Base-by-base conservation (phyloP, 257 asterid species). In the Solanum tacnaense region DNA sequence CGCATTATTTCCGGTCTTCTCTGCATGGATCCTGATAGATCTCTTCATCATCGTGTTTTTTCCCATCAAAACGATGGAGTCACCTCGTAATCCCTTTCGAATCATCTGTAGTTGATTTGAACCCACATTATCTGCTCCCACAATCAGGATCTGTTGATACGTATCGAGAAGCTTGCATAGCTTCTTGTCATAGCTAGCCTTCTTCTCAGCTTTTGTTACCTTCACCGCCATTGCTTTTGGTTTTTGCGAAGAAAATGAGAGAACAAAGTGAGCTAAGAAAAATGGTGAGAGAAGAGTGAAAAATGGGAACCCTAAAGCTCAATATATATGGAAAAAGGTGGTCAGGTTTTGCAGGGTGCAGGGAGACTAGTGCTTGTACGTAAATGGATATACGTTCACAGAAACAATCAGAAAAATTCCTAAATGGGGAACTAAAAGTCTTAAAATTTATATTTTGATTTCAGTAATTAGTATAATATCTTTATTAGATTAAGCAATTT, bases 41-140 rank as follows among this genome's bases (percentile, higher is more conserved):
- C 92, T 84, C 86, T 90, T 90, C 91, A 90, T 90, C 92, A 90
- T 88, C 46, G 92, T 90, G 29, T 90, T 90, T 75, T 90, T 90
- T 1, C 92, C 92, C 92, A 90, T 90, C 70, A 90, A 67, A 60
- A 90, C 83, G 6, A 90, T 9, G 52, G 92, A 90, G 35, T 90
- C 92, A 25, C 92, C 91, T 23, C 92, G 89, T 3, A 90, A 87
- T 1, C 92, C 92, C 18, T 29, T 32, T 9, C 92, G 87, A n/a
- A 90, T 90, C 35, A 29, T 86, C 60, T 90, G 91, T 9, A 91
- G 84, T 85, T 91, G 91, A 62, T 25, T 87, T 9, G 92, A 91
- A 10, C 92, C 92, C 9, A 89, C 91, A 58, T 91, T 89, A 52
- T 89, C 90, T 13, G 87, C 90, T 49, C 89, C 88, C 0, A 89